Percentiles rank a stretch among this genome's conserved stretches.
Evolutionary conservation across 495 filamentous ascomycete genomes (phyloP).

Genomic region (Penicillium subrubescens): DNA sequence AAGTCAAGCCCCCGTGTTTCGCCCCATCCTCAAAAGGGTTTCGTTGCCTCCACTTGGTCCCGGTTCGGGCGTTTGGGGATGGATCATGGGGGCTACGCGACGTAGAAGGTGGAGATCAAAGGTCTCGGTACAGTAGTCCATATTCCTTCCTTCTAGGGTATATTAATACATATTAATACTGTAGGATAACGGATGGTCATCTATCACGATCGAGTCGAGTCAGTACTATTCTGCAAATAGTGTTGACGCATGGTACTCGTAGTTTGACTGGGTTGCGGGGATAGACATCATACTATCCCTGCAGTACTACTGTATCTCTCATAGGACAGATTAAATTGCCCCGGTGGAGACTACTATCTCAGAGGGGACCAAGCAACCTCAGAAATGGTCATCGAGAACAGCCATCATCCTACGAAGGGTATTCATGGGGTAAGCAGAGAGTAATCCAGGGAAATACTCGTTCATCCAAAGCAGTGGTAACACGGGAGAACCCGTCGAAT

Average conservation of each 20-base stretch:
- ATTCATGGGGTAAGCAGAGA: too few relatives aligned
- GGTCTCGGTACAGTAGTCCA: neutral
- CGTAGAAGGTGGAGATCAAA: neutral
- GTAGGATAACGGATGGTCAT: too few relatives aligned
- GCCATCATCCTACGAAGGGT: neutral
- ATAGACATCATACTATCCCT: neutral
- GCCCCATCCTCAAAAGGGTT: neutral
- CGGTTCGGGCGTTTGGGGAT: constrained; percentile 5
- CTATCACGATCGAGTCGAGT: neutral
- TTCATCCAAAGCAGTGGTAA: neutral
- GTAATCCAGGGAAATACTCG: neutral
- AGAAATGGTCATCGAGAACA: neutral
- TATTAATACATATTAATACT: too few relatives aligned
- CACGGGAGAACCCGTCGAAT: constrained; percentile 1
- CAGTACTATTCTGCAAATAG: neutral
- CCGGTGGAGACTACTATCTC: neutral
- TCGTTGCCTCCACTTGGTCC: constrained; percentile 4
- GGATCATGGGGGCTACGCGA: neutral
- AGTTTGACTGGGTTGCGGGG: neutral
- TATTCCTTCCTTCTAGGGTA: neutral
- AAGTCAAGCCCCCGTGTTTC: constrained; percentile 7
- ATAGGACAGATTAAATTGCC: neutral
- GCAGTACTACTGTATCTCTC: neutral
- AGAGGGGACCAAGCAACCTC: neutral
- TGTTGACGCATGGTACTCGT: neutral